Percentiles rank a stretch among this genome's conserved stretches.
These are phyloP conservation scores for Alternaria sp. DNA, from an alignment of 2,329 filamentous ascomycete genomes.

Conservation along the genomic window DNA sequence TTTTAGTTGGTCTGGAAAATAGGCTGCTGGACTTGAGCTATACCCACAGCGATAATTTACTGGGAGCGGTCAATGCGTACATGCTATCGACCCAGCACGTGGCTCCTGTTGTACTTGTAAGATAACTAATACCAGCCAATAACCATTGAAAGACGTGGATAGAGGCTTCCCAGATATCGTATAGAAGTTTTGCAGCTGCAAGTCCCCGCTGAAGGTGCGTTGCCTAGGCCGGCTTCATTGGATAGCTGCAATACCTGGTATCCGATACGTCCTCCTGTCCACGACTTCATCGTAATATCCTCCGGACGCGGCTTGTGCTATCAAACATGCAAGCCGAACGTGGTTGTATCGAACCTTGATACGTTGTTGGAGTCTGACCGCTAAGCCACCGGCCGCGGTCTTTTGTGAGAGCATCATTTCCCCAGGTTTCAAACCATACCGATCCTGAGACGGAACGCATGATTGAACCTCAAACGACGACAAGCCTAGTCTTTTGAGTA, in stretches of 20 bases:
- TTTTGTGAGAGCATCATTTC: neutral
- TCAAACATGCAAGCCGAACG: neutral
- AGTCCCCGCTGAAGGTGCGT: neutral
- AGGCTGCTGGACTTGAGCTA: neutral
- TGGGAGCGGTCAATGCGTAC: neutral
- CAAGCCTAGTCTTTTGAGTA: neutral
- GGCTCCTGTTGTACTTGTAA: neutral
- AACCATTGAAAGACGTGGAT: neutral
- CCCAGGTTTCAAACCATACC: neutral
- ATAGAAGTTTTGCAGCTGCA: neutral
- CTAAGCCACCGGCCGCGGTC: neutral
- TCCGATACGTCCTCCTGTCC: neutral
- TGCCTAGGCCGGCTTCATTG: neutral
- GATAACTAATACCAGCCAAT: neutral
- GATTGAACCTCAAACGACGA: neutral
- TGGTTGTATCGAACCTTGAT: neutral
- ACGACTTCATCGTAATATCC: neutral
- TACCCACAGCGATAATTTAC: neutral
- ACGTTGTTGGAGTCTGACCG: neutral
- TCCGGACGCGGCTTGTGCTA: neutral
- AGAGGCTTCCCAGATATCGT: neutral
- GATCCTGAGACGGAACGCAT: neutral
- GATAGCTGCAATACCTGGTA: neutral
- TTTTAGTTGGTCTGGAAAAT: neutral
- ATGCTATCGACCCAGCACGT: neutral